These are phyloP conservation scores for Erodium moschatum DNA, from an alignment of 441 rosid genomes.

Conservation along the genomic window DNA sequence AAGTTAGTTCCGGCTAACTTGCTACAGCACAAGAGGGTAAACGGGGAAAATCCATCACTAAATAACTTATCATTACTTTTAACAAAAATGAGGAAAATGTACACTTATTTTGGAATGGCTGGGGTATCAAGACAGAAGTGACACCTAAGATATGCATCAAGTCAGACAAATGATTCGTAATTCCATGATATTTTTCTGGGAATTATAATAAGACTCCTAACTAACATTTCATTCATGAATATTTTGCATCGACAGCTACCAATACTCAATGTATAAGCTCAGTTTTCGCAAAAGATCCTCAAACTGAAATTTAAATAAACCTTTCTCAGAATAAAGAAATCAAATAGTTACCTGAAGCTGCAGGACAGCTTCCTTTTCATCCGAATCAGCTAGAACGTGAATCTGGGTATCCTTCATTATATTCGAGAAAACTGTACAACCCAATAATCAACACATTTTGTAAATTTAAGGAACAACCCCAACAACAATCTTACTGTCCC, in stretches of 20 bases:
- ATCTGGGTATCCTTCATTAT: constrained; percentile 92
- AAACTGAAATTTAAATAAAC: not conserved
- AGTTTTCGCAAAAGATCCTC: too few relatives aligned
- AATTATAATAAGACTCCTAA: too few relatives aligned
- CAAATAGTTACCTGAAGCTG: constrained; percentile 68
- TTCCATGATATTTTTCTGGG: not conserved
- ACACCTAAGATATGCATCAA: not conserved
- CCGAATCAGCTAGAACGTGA: constrained; percentile 92
- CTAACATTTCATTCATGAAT: not conserved
- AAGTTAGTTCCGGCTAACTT: too few relatives aligned
- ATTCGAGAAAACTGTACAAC: constrained; percentile 76
- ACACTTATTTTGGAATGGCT: too few relatives aligned
- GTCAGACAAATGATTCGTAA: not conserved
- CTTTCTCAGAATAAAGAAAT: not conserved
- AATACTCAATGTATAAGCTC: not conserved
- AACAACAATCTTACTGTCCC: not conserved
- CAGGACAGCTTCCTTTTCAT: constrained; percentile 81
- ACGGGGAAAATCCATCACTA: too few relatives aligned
- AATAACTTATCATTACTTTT: too few relatives aligned
- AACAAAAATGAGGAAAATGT: too few relatives aligned
- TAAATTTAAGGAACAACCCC: constrained; percentile 11
- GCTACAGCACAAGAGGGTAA: too few relatives aligned
- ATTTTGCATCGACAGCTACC: not conserved
- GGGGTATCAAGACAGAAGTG: too few relatives aligned
- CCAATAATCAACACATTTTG: constrained; percentile 10